Conservation (phyloP, 495 filamentous ascomycete genomes). For the Daldinia loculata region DNA sequence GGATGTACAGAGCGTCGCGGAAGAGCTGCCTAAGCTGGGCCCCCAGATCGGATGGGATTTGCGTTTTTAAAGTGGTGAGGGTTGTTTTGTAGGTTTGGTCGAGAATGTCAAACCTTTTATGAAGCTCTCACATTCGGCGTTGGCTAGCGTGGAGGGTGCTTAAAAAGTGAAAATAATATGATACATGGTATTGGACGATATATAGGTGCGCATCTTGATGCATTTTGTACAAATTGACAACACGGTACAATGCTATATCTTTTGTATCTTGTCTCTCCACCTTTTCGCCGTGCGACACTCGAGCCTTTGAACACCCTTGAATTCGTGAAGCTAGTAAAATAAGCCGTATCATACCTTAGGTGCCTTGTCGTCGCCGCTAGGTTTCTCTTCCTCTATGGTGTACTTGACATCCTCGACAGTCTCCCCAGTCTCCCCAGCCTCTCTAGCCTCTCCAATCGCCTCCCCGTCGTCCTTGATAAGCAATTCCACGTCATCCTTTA, state of each 20-base stretch:
- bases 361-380: conserved; percentile 5
- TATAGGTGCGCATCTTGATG: conserved; percentile 21
- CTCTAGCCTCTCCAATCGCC: conserved; percentile 39
- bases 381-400: conserved; percentile 1
- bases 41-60: conserved; percentile 97
- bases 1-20: conserved; percentile 97
- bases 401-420: neutral
- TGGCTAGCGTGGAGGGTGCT: neutral
- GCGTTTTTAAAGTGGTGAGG: conserved; percentile 64
- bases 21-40: conserved; percentile 87
- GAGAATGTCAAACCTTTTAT: neutral
- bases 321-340: neutral
- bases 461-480: conserved; percentile 38
- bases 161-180: conserved; percentile 11
- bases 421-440: conserved; percentile 30
- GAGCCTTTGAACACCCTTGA: neutral
- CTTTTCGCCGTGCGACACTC: neutral
- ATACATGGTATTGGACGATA: conserved; percentile 24
- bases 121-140: conserved; percentile 8
- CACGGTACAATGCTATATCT: conserved; percentile 33
- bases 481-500: conserved; percentile 35
- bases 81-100: conserved; percentile 11
- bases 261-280: neutral
- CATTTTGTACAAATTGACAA: conserved; percentile 25
- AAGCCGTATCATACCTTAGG: neutral